phyloP scores from a whole-genome alignment of 768 basidiomycete species.

The Mycena vitilis region DNA sequence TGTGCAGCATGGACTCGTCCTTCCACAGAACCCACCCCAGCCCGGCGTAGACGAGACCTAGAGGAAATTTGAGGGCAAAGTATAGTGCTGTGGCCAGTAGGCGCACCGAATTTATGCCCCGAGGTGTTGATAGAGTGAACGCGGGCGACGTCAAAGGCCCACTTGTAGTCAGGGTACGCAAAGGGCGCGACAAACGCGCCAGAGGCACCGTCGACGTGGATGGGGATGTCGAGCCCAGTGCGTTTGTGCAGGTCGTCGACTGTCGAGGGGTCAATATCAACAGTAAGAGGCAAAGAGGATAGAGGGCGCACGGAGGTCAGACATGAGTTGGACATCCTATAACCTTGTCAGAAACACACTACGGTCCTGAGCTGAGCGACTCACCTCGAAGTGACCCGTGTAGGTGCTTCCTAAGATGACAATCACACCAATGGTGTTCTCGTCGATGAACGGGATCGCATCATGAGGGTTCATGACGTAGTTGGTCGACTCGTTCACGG shows the following conservation, averaged over 20 bases:
- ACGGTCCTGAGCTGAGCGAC: background rate
- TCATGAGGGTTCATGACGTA: slow-evolving; percentile 69
- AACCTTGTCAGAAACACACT: background rate
- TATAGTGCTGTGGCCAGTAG: background rate
- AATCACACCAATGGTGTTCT: slow-evolving; percentile 78
- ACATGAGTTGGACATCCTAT: slow-evolving; percentile 55
- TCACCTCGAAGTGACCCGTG: slow-evolving; percentile 69
- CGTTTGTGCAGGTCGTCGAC: slow-evolving; percentile 65
- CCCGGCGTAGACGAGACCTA: slow-evolving; percentile 58
- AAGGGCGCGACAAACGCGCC: slow-evolving; percentile 76
- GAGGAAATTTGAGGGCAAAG: slow-evolving; percentile 35
- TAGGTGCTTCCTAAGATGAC: slow-evolving; percentile 66
- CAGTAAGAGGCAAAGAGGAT: background rate
- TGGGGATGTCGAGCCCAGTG: slow-evolving; percentile 69
- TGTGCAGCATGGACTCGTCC: slow-evolving; percentile 66
- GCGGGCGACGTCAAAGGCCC: slow-evolving; percentile 63
- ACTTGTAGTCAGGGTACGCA: slow-evolving; percentile 65
- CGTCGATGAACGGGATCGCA: slow-evolving; percentile 70
- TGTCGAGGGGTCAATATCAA: slow-evolving; percentile 30
- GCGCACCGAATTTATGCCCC: slow-evolving; percentile 69
- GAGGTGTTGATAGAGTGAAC: slow-evolving; percentile 42
- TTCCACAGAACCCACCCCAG: slow-evolving; percentile 75
- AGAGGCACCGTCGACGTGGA: slow-evolving; percentile 76
- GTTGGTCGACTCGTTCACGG: slow-evolving; percentile 56
- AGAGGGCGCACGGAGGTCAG: slow-evolving; percentile 52